phyloP scores from a whole-genome alignment of 176 grass and related monocot genomes.

The Olyra latifolia region DNA sequence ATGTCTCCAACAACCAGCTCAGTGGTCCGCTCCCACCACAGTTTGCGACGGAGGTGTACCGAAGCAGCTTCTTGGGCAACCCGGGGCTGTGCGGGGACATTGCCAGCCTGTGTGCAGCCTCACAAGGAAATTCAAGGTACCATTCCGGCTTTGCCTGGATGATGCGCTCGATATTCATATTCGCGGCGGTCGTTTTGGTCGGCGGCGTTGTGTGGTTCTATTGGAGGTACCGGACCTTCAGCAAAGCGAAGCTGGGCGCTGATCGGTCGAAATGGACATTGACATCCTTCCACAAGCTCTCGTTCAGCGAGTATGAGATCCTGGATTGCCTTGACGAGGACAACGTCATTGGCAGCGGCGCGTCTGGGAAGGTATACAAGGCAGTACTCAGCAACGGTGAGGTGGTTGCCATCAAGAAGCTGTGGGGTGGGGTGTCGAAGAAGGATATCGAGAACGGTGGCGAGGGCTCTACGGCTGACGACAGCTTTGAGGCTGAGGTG shows the following conservation, averaged over 20 bases:
- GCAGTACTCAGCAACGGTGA: conserved; percentile 66
- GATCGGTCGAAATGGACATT: conserved; percentile 78
- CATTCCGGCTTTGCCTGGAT: conserved; percentile 43
- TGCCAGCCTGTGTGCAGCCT: conserved; percentile 33
- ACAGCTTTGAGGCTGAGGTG: conserved; percentile 78
- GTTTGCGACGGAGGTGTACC: conserved; percentile 55
- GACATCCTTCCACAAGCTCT: conserved; percentile 91
- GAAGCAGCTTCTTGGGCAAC: conserved; percentile 73
- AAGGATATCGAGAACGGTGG: conserved; percentile 34
- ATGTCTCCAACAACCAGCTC: conserved; percentile 76
- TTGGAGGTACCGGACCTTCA: conserved; percentile 58
- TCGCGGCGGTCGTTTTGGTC: conserved; percentile 47
- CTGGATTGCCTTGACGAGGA: conserved; percentile 71
- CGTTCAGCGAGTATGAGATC: conserved; percentile 86
- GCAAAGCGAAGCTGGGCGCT: conserved; percentile 28
- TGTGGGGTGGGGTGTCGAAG: conserved; percentile 34
- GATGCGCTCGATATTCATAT: conserved; percentile 62
- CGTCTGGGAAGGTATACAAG: conserved; percentile 92
- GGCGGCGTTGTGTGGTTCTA: conserved; percentile 66
- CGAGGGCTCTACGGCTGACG: conserved; percentile 11
- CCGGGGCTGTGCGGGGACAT: conserved; percentile 57
- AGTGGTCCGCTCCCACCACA: conserved; percentile 59
- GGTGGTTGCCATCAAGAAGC: conserved; percentile 78
- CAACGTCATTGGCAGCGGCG: conserved; percentile 73
- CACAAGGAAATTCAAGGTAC: background rate